These are phyloP conservation scores for Neoboletus brunneissimus DNA, from an alignment of 768 basidiomycete species.

Conservation along the genomic window DNA sequence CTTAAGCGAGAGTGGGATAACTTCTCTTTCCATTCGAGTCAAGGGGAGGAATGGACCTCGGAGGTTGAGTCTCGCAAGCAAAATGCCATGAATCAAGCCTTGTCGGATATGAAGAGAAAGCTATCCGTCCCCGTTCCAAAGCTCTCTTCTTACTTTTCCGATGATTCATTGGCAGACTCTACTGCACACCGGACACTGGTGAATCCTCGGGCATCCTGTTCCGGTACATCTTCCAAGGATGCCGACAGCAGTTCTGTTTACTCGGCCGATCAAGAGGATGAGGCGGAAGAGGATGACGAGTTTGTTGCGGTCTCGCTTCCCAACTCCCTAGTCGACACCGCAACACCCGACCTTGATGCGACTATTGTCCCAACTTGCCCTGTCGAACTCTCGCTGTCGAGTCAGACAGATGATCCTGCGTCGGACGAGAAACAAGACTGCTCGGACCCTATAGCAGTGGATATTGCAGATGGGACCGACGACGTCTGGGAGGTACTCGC, in stretches of 20 bases:
- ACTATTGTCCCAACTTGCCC: not conserved
- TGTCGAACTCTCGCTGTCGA: not conserved
- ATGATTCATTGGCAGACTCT: conserved; percentile 5
- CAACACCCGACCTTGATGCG: not conserved
- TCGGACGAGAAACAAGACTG: not conserved
- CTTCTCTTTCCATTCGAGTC: conserved; percentile 10
- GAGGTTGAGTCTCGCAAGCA: conserved; percentile 13
- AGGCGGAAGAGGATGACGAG: not conserved
- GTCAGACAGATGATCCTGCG: not conserved
- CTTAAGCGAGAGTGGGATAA: conserved; percentile 9
- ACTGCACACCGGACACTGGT: not conserved
- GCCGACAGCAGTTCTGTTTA: not conserved
- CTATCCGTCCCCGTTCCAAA: conserved; percentile 9
- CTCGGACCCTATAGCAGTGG: not conserved
- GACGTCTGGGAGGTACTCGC: conserved; percentile 2
- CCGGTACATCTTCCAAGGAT: not conserved
- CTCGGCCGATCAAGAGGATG: conserved; percentile 7
- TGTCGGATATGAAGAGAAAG: conserved; percentile 8
- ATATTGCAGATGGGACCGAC: not conserved
- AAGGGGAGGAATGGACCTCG: conserved; percentile 12
- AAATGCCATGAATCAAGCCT: not conserved
- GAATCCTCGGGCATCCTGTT: not conserved
- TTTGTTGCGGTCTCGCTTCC: not conserved
- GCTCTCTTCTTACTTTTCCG: conserved; percentile 7
- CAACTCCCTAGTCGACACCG: not conserved